These are phyloP conservation scores for Solanum dulcamara DNA, from an alignment of 257 asterid genomes.

Conservation along the genomic window DNA sequence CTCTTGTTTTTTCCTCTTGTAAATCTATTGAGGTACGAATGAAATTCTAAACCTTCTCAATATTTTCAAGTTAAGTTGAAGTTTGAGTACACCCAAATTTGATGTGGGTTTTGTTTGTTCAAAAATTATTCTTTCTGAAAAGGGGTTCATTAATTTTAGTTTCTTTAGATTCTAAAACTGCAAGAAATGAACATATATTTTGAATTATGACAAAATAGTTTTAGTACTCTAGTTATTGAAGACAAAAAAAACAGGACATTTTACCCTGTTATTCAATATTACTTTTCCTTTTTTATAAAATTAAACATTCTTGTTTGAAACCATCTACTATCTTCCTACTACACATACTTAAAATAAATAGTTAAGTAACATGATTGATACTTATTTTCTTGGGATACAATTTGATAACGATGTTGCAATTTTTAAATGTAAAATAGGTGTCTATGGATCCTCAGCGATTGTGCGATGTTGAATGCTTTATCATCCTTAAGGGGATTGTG, in stretches of 20 bases:
- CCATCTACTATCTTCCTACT: background rate
- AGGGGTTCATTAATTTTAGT: background rate
- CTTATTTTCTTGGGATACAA: background rate
- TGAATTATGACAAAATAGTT: too few relatives aligned
- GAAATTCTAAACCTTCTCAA: background rate
- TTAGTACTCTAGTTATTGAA: background rate
- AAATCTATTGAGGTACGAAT: background rate
- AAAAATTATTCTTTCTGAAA: too few relatives aligned
- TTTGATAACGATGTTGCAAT: background rate
- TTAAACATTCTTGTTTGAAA: background rate
- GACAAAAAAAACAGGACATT: too few relatives aligned
- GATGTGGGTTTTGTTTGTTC: background rate
- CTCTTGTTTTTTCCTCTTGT: background rate
- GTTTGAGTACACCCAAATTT: background rate
- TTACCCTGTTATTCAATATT: background rate
- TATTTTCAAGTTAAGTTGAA: background rate
- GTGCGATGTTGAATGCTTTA: background rate
- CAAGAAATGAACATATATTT: background rate
- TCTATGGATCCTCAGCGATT: background rate
- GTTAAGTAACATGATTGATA: background rate
- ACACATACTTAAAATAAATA: too few relatives aligned
- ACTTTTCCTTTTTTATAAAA: too few relatives aligned
- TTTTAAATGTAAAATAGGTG: background rate
- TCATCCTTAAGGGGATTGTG: background rate
- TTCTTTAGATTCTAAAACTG: background rate